phyloP scores from a whole-genome alignment of 2,329 filamentous ascomycete genomes.

The Monilinia aucupariae region DNA sequence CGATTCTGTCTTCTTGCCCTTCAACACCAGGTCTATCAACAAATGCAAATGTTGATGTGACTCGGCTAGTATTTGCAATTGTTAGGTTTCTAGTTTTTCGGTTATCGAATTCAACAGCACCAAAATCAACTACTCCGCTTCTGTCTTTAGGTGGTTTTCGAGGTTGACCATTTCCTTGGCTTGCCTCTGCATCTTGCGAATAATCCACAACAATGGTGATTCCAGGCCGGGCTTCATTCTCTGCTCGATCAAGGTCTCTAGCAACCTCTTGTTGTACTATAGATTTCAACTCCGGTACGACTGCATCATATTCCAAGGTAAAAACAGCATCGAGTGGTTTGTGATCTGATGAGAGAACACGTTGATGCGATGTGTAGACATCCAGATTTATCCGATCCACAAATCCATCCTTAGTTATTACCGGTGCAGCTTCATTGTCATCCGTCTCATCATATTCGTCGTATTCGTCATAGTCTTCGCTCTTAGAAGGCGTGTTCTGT shows the following conservation, averaged over 20 bases:
- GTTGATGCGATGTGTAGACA: slow-evolving; percentile 81
- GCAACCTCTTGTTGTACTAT: slow-evolving; percentile 82
- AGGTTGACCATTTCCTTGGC: slow-evolving; percentile 17
- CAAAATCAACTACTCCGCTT: slow-evolving; percentile 65
- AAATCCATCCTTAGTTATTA: slow-evolving; percentile 54
- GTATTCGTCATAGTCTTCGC: slow-evolving; percentile 46
- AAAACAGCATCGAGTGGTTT: slow-evolving; percentile 86
- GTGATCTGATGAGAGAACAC: slow-evolving; percentile 88
- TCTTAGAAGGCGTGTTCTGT: slow-evolving; percentile 35
- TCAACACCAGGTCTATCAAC: slow-evolving; percentile 66
- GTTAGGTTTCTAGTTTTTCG: slow-evolving; percentile 65
- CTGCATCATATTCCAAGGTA: slow-evolving; percentile 76
- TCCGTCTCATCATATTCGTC: slow-evolving; percentile 41
- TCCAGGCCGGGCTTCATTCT: slow-evolving; percentile 81
- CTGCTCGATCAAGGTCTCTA: slow-evolving; percentile 78
- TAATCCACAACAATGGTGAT: slow-evolving; percentile 77
- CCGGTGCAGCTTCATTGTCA: slow-evolving; percentile 41
- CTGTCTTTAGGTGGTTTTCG: slow-evolving; percentile 35
- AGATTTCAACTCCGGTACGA: slow-evolving; percentile 78
- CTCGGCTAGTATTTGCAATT: slow-evolving; percentile 85
- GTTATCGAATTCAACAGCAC: slow-evolving; percentile 64
- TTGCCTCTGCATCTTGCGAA: slow-evolving; percentile 37
- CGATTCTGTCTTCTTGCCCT: slow-evolving; percentile 39
- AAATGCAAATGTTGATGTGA: slow-evolving; percentile 73
- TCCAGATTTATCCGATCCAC: slow-evolving; percentile 51